Percentiles rank a stretch among this genome's conserved stretches.
Conservation (phyloP, 2,329 filamentous ascomycete species). For the Dactylellina leptospora region DNA sequence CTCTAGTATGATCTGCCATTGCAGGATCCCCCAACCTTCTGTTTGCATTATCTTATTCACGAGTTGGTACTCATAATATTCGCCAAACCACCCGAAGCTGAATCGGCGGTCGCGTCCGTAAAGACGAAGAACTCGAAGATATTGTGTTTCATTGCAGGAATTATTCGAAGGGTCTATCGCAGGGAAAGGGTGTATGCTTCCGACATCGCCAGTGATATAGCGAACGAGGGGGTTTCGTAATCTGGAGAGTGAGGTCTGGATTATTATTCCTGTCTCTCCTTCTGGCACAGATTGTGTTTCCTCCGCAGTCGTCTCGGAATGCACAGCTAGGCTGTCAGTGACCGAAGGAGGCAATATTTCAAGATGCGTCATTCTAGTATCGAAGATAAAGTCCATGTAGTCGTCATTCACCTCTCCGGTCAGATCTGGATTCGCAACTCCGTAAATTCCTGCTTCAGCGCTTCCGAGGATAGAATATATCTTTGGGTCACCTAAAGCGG, state of each 20-base stretch:
- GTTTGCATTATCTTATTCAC: constrained; percentile 57
- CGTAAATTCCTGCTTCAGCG: constrained; percentile 62
- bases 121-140: constrained; percentile 60
- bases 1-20: constrained; percentile 62
- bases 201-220: constrained; percentile 63
- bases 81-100: constrained; percentile 62
- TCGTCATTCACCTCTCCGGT: constrained; percentile 51
- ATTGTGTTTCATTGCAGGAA: constrained; percentile 40
- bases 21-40: constrained; percentile 58
- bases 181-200: constrained; percentile 61
- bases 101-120: constrained; percentile 62
- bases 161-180: neutral
- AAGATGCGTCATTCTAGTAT: constrained; percentile 60
- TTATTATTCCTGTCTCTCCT: constrained; percentile 60
- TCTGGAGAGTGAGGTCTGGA: constrained; percentile 62
- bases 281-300: constrained; percentile 55
- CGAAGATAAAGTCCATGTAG: constrained; percentile 60
- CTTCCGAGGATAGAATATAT: constrained; percentile 62
- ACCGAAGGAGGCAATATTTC: constrained; percentile 59
- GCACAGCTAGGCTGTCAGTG: constrained; percentile 7
- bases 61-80: constrained; percentile 60
- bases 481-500: constrained; percentile 13
- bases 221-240: constrained; percentile 63
- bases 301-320: neutral
- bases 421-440: constrained; percentile 58